Base-by-base conservation (phyloP, 352 stramenopile genomes). In the Phytopythium kandeliae region DNA sequence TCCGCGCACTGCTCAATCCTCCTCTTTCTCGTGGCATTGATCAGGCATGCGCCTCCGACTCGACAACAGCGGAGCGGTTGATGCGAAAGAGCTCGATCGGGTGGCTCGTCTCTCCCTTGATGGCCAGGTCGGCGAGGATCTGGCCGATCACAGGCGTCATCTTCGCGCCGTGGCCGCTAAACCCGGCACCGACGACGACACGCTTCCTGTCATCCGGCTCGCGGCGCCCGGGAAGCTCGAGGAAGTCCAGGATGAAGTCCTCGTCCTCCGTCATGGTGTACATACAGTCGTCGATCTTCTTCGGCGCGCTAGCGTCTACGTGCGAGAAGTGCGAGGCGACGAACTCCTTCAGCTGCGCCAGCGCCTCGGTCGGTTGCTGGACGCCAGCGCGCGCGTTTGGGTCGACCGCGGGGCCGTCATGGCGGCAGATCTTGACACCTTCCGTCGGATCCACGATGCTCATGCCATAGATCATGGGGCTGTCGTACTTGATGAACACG, bases 81-180 rank as follows among this genome's bases (percentile, higher is more conserved):
- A 67, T 43, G 26, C 57, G 63, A 28, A 86, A 75, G 26, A 75
- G 55, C 10, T 85, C 77, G 19, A 77, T 70, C 25, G 63, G 47
- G 45, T 78, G 55, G 40, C 55, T 40, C 26, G 71, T 82, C 57
- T 74, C 57, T 6, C 73, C 62, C 25, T 69, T 53, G 34, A 89
- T 43, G 46, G 77, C 80, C 25, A 92, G 62, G 41, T 95, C 82
- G 6, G 60, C 63, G 45, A 93, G 63, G 48, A 90, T 89, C 62
- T 89, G 67, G 34, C 85, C 85, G 38, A 95, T 82, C 46, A 89
- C 82, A 3, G 80, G 80, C 36, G 75, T 85, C 79, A 93, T 90
- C 53, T 95, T 95, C 21, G 84, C 86, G 0, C 85, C 85, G 49
- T 95, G 85, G 31, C 85, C 82, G 48, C 76, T 92, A 50, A 93